Evolutionary conservation across 2,329 filamentous ascomycete genomes (phyloP).

Genomic region (Cordyceps pruinosa): DNA sequence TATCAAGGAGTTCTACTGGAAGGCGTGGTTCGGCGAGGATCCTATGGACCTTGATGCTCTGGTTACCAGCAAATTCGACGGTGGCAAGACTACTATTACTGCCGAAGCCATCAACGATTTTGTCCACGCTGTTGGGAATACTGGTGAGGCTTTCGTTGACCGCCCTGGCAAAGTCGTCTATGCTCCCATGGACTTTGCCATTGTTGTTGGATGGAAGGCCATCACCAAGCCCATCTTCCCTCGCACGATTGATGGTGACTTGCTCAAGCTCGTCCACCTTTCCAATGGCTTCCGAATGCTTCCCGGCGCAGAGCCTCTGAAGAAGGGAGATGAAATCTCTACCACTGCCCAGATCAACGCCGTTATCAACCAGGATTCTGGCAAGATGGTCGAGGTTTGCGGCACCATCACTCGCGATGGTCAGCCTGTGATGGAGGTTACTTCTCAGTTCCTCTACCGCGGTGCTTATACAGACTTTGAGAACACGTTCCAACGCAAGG

Average conservation of each 20-base stretch:
- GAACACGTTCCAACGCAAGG: conserved; percentile 98
- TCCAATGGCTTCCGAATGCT: conserved; percentile 99
- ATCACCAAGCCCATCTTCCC: conserved; percentile 99
- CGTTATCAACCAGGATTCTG: conserved; percentile 94
- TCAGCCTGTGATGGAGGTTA: conserved; percentile 92
- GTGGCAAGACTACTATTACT: conserved; percentile 79
- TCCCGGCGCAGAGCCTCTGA: conserved; percentile 85
- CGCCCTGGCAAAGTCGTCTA: conserved; percentile 88
- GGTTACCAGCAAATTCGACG: conserved; percentile 83
- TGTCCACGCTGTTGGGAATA: conserved; percentile 97
- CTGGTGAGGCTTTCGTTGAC: conserved; percentile 93
- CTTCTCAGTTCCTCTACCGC: conserved; percentile 95
- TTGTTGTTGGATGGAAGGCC: conserved; percentile 97
- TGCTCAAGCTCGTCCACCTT: conserved; percentile 91
- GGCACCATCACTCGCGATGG: conserved; percentile 85
- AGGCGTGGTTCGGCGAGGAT: conserved; percentile 91
- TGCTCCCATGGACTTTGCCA: conserved; percentile 97
- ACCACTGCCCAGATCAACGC: conserved; percentile 96
- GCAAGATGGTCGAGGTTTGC: conserved; percentile 99
- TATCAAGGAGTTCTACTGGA: conserved; percentile 99
- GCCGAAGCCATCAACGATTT: conserved; percentile 95
- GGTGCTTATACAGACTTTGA: conserved; percentile 88
- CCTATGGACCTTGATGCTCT: conserved; percentile 74
- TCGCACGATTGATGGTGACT: conserved; percentile 87
- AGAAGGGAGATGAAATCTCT: conserved; percentile 88